Percentiles rank a stretch among this genome's conserved stretches.
phyloP scores from a whole-genome alignment of 2,329 filamentous ascomycete genomes.

The Curvularia lunata region DNA sequence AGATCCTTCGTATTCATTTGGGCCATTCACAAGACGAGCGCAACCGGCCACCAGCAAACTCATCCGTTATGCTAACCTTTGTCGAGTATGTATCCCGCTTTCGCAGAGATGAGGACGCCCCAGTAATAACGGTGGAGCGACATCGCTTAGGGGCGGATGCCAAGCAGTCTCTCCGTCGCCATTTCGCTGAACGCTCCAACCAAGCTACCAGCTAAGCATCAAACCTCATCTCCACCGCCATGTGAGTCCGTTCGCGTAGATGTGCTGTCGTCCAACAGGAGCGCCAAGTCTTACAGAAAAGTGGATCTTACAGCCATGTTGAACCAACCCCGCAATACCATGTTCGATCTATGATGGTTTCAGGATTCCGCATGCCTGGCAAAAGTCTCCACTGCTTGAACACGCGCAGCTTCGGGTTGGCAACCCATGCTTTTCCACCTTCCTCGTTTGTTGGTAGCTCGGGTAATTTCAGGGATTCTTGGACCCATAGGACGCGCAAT shows the following conservation, averaged over 20 bases:
- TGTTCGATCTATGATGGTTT: slow-evolving; percentile 20
- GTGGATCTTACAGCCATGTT: slow-evolving; percentile 30
- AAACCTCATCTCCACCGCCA: slow-evolving; percentile 28
- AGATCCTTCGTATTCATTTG: slow-evolving; percentile 4
- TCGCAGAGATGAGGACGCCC: slow-evolving; percentile 15
- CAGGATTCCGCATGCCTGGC: slow-evolving; percentile 8
- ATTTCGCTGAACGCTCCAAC: slow-evolving; percentile 20
- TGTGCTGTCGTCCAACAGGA: slow-evolving; percentile 25
- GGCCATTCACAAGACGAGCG: slow-evolving; percentile 11
- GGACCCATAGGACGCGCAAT: slow-evolving; percentile 39
- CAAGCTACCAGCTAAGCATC: slow-evolving; percentile 16
- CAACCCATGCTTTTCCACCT: slow-evolving; percentile 22
- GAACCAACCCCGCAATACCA: slow-evolving; percentile 31
- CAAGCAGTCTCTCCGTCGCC: slow-evolving; percentile 23
- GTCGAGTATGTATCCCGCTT: slow-evolving; percentile 16
- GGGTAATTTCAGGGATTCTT: slow-evolving; percentile 20
- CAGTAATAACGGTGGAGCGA: slow-evolving; percentile 7
- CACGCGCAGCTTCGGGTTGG: slow-evolving; percentile 11
- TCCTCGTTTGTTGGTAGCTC: slow-evolving; percentile 26
- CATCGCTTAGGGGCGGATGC: slow-evolving; percentile 20
- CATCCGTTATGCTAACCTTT: slow-evolving; percentile 18
- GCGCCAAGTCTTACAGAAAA: slow-evolving; percentile 17
- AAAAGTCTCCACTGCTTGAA: slow-evolving; percentile 10
- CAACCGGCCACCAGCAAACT: slow-evolving; percentile 3
- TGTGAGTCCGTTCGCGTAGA: slow-evolving; percentile 21